Evolutionary conservation across 768 basidiomycete species (phyloP), one percentile per base, ranked within the genome.

Genomic region (Chalciporus chontae): DNA sequence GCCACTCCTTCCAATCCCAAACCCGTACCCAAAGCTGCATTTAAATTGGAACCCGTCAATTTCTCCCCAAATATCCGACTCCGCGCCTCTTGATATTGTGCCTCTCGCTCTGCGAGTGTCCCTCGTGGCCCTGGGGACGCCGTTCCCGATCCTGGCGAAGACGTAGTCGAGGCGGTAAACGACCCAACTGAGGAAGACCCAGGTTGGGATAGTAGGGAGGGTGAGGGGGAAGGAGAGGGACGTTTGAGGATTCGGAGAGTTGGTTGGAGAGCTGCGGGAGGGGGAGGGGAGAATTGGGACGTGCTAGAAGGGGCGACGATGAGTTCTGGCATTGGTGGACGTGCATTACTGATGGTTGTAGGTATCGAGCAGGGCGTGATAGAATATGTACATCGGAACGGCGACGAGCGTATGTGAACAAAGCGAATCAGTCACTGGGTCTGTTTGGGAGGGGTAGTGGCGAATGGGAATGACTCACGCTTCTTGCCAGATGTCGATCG

Each of bases 231-330:
- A 8, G 63, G 62, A 4, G 79, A 70, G 1, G 84, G 83, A 6
- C 87, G 83, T 64, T 88, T 90, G 13, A 90, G 76, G 48, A 90
- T 89, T 34, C 81, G 81, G 58, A 89, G 72, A 8, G 77, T 65
- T 8, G 83, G 78, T 44, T 84, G 82, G 53, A 89, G 73, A 0
- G 79, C 82, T 3, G 76, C 73, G 3, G 81, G 82, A 1, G 74
- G 78, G 1, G 84, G 77, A 1, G 77, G 61, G 4, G 73, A 60
- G 0, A 69, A 65, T 13, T 69, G 62, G 9, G 70, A 57, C 8
- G 73, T 71, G 48, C 66, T 68, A 13, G 75, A 65, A 3, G 64
- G 57, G 0, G 73, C 57, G 2, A 83, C 69, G 41, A 87, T 65
- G 15, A 88, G 65, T 23, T 78, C 69, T 1, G 87, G 87, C 86